Base-by-base conservation (phyloP, 1,284 basidiomycete species). In the Takashimella koratensis region DNA sequence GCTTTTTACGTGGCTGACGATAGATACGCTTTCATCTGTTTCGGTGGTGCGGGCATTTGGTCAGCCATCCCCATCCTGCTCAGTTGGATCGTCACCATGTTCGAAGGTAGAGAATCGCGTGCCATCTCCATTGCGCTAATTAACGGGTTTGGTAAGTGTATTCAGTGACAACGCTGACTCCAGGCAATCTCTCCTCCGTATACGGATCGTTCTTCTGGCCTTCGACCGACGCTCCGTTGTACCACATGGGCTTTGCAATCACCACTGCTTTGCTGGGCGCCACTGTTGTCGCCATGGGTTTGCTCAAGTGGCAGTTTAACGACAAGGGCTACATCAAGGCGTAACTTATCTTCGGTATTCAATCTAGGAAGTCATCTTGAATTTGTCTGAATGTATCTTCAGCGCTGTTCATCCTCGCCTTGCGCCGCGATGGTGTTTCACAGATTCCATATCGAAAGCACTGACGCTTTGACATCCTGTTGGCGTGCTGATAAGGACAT, bases 131-230 rank as follows among this genome's bases (percentile, higher is more conserved):
- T 73, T 43, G 73, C 72, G 10, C 36, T 73, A 19, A 69, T 74
- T 59, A 76, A 74, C 51, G 71, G 72, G 30, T 56, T 73, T 48
- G 72, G 68, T 56, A 5, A 41, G 60, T 57, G 12, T 41, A 1
- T 21, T 10, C 16, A 39, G 26, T 12, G 36, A 26, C 40, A 25
- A 47, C 21, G 48, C 49, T 47, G 30, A 53, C 44, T 43, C 21
- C 52, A 45, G 63, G 65, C 13, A 75, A 75, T 58, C 49, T 67
- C 2, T 56, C 70, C 0, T 67, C 64, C 2, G 58, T 74, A 19
- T 77, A 75, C 58, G 75, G 75, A 11, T 69, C 69, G 1, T 76
- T 73, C 65, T 66, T 76, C 63, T 77, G 75, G 75, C 71, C 72
- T 5, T 42, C 56, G 3, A 48, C 23, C 19, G 55, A 60, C 36